Evolutionary conservation across 1,284 basidiomycete species (phyloP), one percentile per base, ranked within the genome.

Genomic region (Marasmius oreades): DNA sequence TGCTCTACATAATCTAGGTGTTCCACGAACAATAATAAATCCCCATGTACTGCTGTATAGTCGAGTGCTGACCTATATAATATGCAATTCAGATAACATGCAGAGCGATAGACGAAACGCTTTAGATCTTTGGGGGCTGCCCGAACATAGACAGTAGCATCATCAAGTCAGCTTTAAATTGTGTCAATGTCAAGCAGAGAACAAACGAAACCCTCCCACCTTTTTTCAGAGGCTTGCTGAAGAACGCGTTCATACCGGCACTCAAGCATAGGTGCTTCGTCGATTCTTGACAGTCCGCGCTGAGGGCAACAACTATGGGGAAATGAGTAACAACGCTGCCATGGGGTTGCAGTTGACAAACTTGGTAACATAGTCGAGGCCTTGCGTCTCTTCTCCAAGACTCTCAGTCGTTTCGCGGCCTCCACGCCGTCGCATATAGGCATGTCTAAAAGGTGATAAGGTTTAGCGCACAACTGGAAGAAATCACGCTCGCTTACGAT

Each of bases 371-470:
- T 63, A 7, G 76, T 64, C 1, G 74, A 62, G 8, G 73, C 69
- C 61, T 81, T 82, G 18, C 78, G 76, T 62, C 79, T 80, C 55
- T 69, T 77, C 64, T 89, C 86, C n/a, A 85, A 63, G 16, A 78
- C 61, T 47, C 86, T 76, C 20, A 89, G 55, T 36, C 81, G 77
- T 65, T 87, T 87, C 37, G 83, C 78, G 5, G 86, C 86, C 62
- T 88, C 85, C 5, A 89, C 85, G 11, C 86, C 86, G 62, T 89
- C 86, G 61, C 85, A 87, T 55, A 89, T 75, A 1, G 86, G 86
- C 86, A 89, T 89, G 64, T 88, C 86, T 88, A 56, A 16, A 28
- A 42, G 23, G 57, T 31, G n/a, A 26, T 47, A 34, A 26, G 37
- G 6, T 34, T 56, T 0, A 4, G 22, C 44, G 22, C 7, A 8